phyloP scores from a whole-genome alignment of 1,139 yeast genomes.

The Torulaspora globosa region DNA sequence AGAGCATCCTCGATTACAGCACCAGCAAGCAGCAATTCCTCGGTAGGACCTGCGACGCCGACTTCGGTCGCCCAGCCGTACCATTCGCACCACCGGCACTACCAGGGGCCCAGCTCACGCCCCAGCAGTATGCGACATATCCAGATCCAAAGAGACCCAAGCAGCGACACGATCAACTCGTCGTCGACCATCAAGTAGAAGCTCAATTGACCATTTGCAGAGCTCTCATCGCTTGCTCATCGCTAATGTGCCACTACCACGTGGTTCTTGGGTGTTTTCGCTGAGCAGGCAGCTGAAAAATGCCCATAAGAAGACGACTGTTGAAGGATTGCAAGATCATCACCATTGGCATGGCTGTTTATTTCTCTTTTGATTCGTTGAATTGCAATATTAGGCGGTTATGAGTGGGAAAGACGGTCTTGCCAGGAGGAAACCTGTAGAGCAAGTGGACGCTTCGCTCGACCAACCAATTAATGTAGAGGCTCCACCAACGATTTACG shows the following conservation, averaged over 20 bases:
- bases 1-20: slow-evolving; percentile 19
- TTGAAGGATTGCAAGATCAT: neutral
- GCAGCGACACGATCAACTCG: slow-evolving; percentile 21
- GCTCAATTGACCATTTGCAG: neutral
- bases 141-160: slow-evolving; percentile 24
- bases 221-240: slow-evolving; percentile 1
- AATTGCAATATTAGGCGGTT: neutral
- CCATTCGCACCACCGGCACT: slow-evolving; percentile 7
- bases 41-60: slow-evolving; percentile 11
- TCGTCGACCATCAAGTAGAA: slow-evolving; percentile 22
- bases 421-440: slow-evolving; percentile 4
- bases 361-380: neutral
- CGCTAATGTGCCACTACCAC: slow-evolving; percentile 1
- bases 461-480: slow-evolving; percentile 51
- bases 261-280: neutral
- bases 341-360: neutral
- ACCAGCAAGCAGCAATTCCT: slow-evolving; percentile 12
- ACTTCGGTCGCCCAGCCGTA: slow-evolving; percentile 1
- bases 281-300: neutral
- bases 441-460: slow-evolving; percentile 48
- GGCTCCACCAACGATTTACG: slow-evolving; percentile 48
- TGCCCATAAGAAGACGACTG: neutral
- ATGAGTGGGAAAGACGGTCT: slow-evolving; percentile 4
- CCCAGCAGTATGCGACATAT: slow-evolving; percentile 27
- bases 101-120: slow-evolving; percentile 16